These are phyloP conservation scores for Ricinus communis DNA, from an alignment of 345 rosid species.

Conservation along the genomic window DNA sequence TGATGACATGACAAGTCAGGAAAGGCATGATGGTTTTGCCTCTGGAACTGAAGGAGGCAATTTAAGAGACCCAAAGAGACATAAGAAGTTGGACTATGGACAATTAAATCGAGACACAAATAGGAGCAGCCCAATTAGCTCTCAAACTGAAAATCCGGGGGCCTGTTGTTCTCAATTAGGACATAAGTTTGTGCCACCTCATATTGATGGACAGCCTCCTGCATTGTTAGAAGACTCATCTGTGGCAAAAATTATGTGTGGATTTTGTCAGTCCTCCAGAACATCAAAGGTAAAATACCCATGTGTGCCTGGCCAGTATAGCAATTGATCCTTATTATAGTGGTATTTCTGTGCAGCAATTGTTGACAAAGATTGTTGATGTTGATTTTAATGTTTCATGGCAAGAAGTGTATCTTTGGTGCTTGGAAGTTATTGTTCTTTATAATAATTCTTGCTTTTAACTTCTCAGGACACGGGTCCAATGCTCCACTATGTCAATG, in stretches of 20 bases:
- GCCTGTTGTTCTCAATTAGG: conserved; percentile 18
- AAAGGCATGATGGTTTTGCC: conserved; percentile 30
- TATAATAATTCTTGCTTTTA: not conserved
- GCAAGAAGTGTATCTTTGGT: not conserved
- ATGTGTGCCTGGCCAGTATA: not conserved
- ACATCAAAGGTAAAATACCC: conserved; percentile 51
- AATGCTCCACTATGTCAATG: conserved; percentile 63
- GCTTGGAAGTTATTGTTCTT: not conserved
- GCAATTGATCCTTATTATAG: not conserved
- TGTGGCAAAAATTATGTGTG: conserved; percentile 43
- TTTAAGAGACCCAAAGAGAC: conserved; percentile 48
- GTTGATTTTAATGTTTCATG: not conserved
- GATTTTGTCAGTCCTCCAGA: conserved; percentile 63
- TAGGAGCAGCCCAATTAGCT: conserved; percentile 14
- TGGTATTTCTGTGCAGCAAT: not conserved
- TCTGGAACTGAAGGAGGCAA: conserved; percentile 39
- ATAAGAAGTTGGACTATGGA: conserved; percentile 42
- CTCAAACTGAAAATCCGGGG: conserved; percentile 22
- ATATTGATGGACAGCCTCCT: conserved; percentile 18
- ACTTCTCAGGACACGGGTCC: conserved; percentile 58
- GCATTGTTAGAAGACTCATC: conserved; percentile 20
- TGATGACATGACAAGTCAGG: conserved; percentile 22
- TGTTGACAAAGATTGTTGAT: not conserved
- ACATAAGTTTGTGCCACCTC: conserved; percentile 2
- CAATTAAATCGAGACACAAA: conserved; percentile 14